phyloP scores from a whole-genome alignment of 2,329 filamentous ascomycete genomes.

The Macrophomina tecta region DNA sequence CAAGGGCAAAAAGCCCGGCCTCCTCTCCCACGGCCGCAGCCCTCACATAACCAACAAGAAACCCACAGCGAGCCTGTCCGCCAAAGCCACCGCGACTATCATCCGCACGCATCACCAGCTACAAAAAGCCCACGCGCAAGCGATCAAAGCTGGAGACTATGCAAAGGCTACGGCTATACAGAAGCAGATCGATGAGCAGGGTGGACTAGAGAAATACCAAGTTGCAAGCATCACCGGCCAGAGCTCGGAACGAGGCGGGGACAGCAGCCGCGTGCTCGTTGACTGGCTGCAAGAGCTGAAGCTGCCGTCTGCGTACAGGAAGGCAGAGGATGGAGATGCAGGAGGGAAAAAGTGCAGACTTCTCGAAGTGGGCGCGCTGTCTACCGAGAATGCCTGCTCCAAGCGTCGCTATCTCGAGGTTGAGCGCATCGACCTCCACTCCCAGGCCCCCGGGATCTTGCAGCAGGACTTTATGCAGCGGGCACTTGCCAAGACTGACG shows the following conservation, averaged over 20 bases:
- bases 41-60: constrained; percentile 39
- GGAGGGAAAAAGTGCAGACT: constrained; percentile 60
- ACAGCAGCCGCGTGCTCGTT: constrained; percentile 65
- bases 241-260: constrained; percentile 65
- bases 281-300: constrained; percentile 58
- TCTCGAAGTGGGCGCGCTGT: constrained; percentile 89
- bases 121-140: constrained; percentile 62
- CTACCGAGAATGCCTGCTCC: constrained; percentile 83
- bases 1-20: constrained; percentile 33
- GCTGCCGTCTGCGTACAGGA: constrained; percentile 16
- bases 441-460: constrained; percentile 78
- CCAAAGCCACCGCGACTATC: constrained; percentile 63
- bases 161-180: constrained; percentile 51
- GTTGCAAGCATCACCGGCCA: constrained; percentile 68
- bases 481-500: constrained; percentile 67
- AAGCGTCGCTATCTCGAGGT: constrained; percentile 71
- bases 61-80: constrained; percentile 53
- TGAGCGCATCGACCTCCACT: constrained; percentile 87
- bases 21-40: constrained; percentile 43
- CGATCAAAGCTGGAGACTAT: constrained; percentile 51
- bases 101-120: constrained; percentile 67
- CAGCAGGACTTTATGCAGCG: constrained; percentile 95
- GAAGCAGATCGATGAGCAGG: constrained; percentile 59
- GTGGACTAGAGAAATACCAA: constrained; percentile 66
- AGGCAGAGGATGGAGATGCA: constrained; percentile 23